phyloP scores from a whole-genome alignment of 2,329 filamentous ascomycete species.

The Hirsutella thompsonii region DNA sequence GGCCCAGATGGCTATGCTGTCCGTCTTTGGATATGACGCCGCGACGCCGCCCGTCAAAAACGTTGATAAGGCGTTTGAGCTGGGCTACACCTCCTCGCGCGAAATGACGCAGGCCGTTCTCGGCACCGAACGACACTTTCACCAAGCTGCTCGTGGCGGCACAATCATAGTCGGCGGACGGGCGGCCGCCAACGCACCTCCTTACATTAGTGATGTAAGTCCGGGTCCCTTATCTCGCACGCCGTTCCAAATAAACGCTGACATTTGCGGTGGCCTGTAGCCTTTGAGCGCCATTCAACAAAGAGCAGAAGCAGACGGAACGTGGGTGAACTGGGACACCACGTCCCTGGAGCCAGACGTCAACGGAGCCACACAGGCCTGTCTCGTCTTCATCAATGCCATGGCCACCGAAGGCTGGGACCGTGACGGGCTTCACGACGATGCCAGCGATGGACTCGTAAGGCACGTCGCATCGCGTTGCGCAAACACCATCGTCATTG shows the following conservation, averaged over 20 bases:
- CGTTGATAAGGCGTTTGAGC: conserved; percentile 28
- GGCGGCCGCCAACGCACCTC: conserved; percentile 34
- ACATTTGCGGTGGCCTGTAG: conserved; percentile 11
- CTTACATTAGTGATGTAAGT: conserved; percentile 34
- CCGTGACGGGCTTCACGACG: conserved; percentile 53
- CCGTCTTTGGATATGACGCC: conserved; percentile 54
- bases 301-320: conserved; percentile 37
- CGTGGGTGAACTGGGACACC: conserved; percentile 38
- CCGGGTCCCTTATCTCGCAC: neutral
- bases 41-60: conserved; percentile 32
- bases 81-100: conserved; percentile 32
- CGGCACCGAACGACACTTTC: conserved; percentile 28
- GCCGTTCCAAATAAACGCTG: neutral
- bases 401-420: conserved; percentile 71
- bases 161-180: conserved; percentile 39
- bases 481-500: conserved; percentile 47
- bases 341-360: conserved; percentile 18
- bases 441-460: conserved; percentile 48
- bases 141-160: conserved; percentile 35
- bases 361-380: conserved; percentile 34
- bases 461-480: conserved; percentile 46
- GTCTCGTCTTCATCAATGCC: conserved; percentile 75
- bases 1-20: conserved; percentile 39
- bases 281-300: conserved; percentile 46
- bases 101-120: conserved; percentile 31